Evolutionary conservation across 148 eudicot genomes (phyloP), one percentile per base, ranked within the genome.

Genomic region (Chenopodium berlandieri): DNA sequence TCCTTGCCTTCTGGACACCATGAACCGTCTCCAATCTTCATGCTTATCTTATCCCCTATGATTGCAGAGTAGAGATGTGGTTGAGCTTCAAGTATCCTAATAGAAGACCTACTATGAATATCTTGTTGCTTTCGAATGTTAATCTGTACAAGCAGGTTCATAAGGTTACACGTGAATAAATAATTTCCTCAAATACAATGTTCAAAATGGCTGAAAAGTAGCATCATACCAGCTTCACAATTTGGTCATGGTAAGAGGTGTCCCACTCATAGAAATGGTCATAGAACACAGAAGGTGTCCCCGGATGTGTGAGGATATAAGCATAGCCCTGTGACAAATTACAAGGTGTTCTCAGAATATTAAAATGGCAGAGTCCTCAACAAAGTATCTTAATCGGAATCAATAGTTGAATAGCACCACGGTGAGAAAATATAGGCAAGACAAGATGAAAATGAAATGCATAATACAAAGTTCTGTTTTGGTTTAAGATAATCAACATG

Each of bases 181-280:
- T 7, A 14, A 23, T 32, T 71, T 58, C 80, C 79, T 13, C 68
- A 4, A 40, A 7, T 9, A 27, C 44, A 22, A 73, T 32, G 40
- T 31, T 7, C 70, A 23, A 78, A 64, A 20, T 25, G 69, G 14
- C 48, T 52, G 22, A 50, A 62, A 70, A 30, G 23, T 46, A 82
- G 78, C 56, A 54, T 16, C 82, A 25, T 93, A 95, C 98, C 98
- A 95, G 89, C 84, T 93, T 92, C 80, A 83, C 93, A 54, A 95
- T 93, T 85, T 95, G 92, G 85, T 95, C 97, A 56, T 92, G 98
- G 67, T 71, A 86, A 70, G 92, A 75, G 84, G 73, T 76, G 13
- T 90, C 98, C 94, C 91, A 93, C 60, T 95, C 96, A 71, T 86
- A 95, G 82, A 95, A 90, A 88, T 95, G 98, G 84, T 95, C 98